These are phyloP conservation scores for Diaporthe vexans DNA, from an alignment of 2,329 filamentous ascomycete species.

Conservation along the genomic window DNA sequence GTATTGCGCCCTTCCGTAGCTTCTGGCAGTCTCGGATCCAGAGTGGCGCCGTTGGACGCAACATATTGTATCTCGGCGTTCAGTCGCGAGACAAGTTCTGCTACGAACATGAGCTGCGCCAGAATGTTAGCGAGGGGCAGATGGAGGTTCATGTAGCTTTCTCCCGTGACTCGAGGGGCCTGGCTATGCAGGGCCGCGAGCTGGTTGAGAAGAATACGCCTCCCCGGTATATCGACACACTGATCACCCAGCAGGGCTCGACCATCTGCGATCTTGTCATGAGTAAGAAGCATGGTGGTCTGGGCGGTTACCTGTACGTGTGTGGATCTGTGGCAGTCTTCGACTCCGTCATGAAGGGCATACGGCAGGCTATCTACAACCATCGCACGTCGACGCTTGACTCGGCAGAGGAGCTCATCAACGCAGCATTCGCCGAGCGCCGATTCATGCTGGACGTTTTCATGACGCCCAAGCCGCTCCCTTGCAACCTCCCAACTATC, in stretches of 20 bases:
- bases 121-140: slow-evolving; percentile 59
- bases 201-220: slow-evolving; percentile 64
- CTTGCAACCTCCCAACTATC: slow-evolving; percentile 64
- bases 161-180: slow-evolving; percentile 62
- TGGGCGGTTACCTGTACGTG: slow-evolving; percentile 63
- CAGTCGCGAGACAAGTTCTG: slow-evolving; percentile 67
- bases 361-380: slow-evolving; percentile 68
- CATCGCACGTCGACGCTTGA: slow-evolving; percentile 66
- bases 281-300: slow-evolving; percentile 68
- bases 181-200: slow-evolving; percentile 53
- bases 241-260: slow-evolving; percentile 65
- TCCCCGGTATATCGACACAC: slow-evolving; percentile 65
- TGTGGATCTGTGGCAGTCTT: slow-evolving; percentile 64
- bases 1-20: slow-evolving; percentile 67
- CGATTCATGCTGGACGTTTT: slow-evolving; percentile 71
- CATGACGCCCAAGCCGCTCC: slow-evolving; percentile 67
- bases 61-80: slow-evolving; percentile 65
- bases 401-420: slow-evolving; percentile 63
- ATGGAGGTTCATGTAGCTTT: slow-evolving; percentile 69
- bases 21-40: slow-evolving; percentile 65
- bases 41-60: slow-evolving; percentile 56
- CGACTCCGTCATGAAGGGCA: slow-evolving; percentile 69
- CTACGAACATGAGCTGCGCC: slow-evolving; percentile 63
- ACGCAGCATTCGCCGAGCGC: slow-evolving; percentile 67
- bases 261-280: slow-evolving; percentile 68